A percentile compares a stretch with the other conserved stretches of the same genome.
These are phyloP conservation scores for Talaromyces sp. DNA, from an alignment of 2,329 filamentous ascomycete species.

Conservation along the genomic window DNA sequence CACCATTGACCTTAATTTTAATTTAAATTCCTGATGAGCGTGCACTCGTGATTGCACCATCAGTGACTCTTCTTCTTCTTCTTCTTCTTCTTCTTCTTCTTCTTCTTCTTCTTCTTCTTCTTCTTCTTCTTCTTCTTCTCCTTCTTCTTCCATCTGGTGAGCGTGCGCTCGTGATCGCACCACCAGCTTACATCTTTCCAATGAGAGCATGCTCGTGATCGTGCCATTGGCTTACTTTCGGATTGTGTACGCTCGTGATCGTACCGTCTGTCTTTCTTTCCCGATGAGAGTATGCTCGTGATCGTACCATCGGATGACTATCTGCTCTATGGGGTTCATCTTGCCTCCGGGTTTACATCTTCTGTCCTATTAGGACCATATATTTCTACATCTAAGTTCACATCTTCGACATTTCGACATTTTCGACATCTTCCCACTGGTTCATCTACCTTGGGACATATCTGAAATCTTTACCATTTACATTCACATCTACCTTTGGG, in stretches of 20 bases:
- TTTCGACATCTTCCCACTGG: too few relatives aligned
- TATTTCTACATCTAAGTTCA: too few relatives aligned
- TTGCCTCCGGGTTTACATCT: too few relatives aligned
- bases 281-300: slow-evolving; percentile 2
- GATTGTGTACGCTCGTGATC: background rate
- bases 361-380: too few relatives aligned
- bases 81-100: background rate
- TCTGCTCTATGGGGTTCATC: too few relatives aligned
- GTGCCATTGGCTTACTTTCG: background rate
- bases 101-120: background rate
- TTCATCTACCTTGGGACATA: too few relatives aligned
- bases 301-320: slow-evolving; percentile 2
- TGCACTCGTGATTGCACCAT: slow-evolving; percentile 5
- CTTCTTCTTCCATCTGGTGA: background rate
- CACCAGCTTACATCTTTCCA: background rate
- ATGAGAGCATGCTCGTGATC: slow-evolving; percentile 8
- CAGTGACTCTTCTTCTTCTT: background rate
- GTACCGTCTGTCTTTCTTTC: background rate
- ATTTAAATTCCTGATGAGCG: background rate
- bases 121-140: background rate
- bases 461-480: too few relatives aligned
- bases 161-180: slow-evolving; percentile 7
- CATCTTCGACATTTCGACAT: too few relatives aligned
- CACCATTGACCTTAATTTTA: background rate
- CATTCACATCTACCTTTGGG: too few relatives aligned